Evolutionary conservation across 1,139 yeast genomes (phyloP).

Genomic region (Yamadazyma friedrichii): DNA sequence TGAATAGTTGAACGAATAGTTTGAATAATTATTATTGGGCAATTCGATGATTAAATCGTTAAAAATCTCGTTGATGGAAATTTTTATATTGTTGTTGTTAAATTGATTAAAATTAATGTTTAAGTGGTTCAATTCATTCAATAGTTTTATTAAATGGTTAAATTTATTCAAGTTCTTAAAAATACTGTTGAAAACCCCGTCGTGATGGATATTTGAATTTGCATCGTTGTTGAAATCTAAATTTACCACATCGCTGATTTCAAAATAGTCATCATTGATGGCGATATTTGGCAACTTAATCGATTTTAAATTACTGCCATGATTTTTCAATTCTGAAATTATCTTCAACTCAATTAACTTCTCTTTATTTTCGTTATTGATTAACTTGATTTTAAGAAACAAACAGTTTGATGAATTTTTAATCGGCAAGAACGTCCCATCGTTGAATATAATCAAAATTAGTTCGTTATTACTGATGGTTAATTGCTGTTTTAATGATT

Average conservation of each 20-base stretch:
- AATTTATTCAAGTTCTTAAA: constrained; percentile 33
- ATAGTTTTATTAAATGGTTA: constrained; percentile 30
- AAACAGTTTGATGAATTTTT: constrained; percentile 35
- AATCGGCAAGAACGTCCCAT: constrained; percentile 34
- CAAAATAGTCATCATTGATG: constrained; percentile 25
- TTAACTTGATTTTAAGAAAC: constrained; percentile 31
- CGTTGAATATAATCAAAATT: constrained; percentile 32
- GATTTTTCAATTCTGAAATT: constrained; percentile 9
- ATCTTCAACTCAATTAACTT: constrained; percentile 13
- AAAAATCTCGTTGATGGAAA: constrained; percentile 28
- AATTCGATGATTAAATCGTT: constrained; percentile 24
- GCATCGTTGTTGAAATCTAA: constrained; percentile 20
- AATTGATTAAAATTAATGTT: constrained; percentile 28
- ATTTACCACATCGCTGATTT: constrained; percentile 27
- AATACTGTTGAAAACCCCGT: constrained; percentile 22
- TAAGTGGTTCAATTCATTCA: constrained; percentile 32
- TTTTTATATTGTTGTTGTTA: constrained; percentile 17
- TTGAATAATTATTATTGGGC: constrained; percentile 17
- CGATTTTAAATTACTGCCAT: constrained; percentile 14
- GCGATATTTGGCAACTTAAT: constrained; percentile 28
- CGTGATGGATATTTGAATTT: background rate
- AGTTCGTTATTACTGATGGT: constrained; percentile 21
- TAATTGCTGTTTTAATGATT: constrained; percentile 7
- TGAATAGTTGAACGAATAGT: constrained; percentile 12
- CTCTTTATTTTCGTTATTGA: constrained; percentile 15